Base-by-base conservation (phyloP, 1,284 basidiomycete genomes). In the Ganoderma resinaceum region DNA sequence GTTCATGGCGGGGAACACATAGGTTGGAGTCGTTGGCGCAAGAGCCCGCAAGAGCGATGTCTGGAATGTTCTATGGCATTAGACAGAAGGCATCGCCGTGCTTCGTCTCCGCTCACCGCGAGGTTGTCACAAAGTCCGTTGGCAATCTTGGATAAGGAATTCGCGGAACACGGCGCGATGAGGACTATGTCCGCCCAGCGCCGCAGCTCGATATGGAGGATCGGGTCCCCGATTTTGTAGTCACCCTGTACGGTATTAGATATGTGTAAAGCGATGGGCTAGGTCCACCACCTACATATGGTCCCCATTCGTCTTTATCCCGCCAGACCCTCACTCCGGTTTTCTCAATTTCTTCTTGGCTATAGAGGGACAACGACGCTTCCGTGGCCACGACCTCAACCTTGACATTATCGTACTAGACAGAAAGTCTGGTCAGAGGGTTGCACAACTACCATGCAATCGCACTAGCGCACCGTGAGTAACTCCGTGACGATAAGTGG, bases 1-100 rank as follows among this genome's bases (percentile, higher is more conserved):
- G 79, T 99, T 99, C 97, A 99, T 99, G 0, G 98, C 97, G 3
- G 97, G 98, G 76, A 97, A 99, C 38, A 99, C 81, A 74, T 92
- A 93, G 20, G 95, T 95, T 2, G 93, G 92, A 0, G 93, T 97
- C 2, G 86, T 85, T 0, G 95, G 92, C 9, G 92, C 84, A 0
- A 98, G 84, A 0, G 97, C 97, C 20, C 97, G 91, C 68, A 99
- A 87, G 11, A 99, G 84, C 7, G 94, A 96, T 1, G 96, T 97
- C 95, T 97, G 70, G 6, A 57, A 7, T n/a, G 46, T 26, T 29
- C n/a, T 4, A 26, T 53, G 20, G 18, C 16, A 37, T 63, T 14
- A 57, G 63, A 37, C 40, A n/a, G 42, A 3, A 20, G 16, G 29
- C 35, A 1, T 12, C n/a, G 35, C 60, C 6, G 62, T 42, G 33